These are phyloP conservation scores for Globisporangium acanthophoron DNA, from an alignment of 352 stramenopile genomes.

Conservation along the genomic window DNA sequence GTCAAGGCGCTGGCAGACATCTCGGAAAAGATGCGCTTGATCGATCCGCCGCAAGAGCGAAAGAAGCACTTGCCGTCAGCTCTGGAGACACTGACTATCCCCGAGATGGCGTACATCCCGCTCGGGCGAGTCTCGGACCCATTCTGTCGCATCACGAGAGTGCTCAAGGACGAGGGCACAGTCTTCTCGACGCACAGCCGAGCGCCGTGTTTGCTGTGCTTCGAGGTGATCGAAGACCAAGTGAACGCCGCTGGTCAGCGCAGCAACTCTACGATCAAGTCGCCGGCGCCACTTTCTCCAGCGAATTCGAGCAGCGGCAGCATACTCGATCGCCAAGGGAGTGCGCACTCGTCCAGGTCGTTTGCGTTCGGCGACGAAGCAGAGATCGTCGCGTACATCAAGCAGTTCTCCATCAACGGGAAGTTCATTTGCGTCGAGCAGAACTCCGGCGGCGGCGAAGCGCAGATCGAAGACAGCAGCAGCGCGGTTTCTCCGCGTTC, in stretches of 20 bases:
- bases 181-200: conserved; percentile 81
- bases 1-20: conserved; percentile 64
- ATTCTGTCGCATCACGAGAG: conserved; percentile 60
- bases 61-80: conserved; percentile 54
- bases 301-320: neutral
- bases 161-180: conserved; percentile 65
- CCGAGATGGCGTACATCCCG: conserved; percentile 73
- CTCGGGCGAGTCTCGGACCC: conserved; percentile 65
- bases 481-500: neutral
- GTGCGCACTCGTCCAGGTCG: conserved; percentile 15
- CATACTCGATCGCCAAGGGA: conserved; percentile 7
- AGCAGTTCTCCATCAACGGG: conserved; percentile 59
- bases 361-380: conserved; percentile 37
- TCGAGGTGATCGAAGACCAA: conserved; percentile 76
- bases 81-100: conserved; percentile 39
- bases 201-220: conserved; percentile 66
- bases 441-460: conserved; percentile 1
- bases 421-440: conserved; percentile 49
- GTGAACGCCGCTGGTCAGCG: conserved; percentile 53
- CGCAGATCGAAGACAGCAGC: conserved; percentile 16
- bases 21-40: conserved; percentile 59
- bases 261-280: conserved; percentile 5
- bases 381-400: conserved; percentile 39
- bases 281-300: conserved; percentile 3
- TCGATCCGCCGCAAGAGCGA: conserved; percentile 56